Conservation (phyloP, 805 yeast species). For the Kodamaea nitidulidarum region DNA sequence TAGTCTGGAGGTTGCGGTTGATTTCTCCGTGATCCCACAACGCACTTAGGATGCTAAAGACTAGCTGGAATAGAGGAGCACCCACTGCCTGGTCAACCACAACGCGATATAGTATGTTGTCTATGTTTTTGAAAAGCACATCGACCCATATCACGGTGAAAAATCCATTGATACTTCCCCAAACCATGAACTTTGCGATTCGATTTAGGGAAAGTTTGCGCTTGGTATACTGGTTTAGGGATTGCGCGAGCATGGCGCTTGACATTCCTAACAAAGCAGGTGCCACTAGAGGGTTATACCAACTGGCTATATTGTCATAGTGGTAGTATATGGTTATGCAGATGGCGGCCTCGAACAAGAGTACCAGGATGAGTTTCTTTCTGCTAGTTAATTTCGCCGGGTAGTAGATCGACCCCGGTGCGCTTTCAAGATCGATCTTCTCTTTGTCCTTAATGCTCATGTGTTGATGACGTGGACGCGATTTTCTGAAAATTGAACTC, state of each 20-base stretch:
- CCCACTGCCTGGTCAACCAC: slow-evolving; percentile 54
- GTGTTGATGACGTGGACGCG: slow-evolving; percentile 4
- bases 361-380: slow-evolving; percentile 17
- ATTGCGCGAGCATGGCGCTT: slow-evolving; percentile 42
- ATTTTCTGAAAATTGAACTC: neutral
- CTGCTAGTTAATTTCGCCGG: slow-evolving; percentile 1
- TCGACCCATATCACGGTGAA: slow-evolving; percentile 56
- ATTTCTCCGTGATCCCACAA: slow-evolving; percentile 54
- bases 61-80: slow-evolving; percentile 49
- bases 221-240: slow-evolving; percentile 33
- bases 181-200: slow-evolving; percentile 45
- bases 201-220: slow-evolving; percentile 28
- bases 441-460: slow-evolving; percentile 3
- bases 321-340: slow-evolving; percentile 27
- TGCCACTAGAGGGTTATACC: slow-evolving; percentile 27
- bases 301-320: slow-evolving; percentile 21
- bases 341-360: slow-evolving; percentile 25
- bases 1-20: slow-evolving; percentile 26
- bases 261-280: slow-evolving; percentile 37
- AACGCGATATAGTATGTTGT: slow-evolving; percentile 36
- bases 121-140: slow-evolving; percentile 35
- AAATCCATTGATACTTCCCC: slow-evolving; percentile 61
- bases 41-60: slow-evolving; percentile 45
- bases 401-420: slow-evolving; percentile 7
- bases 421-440: slow-evolving; percentile 7